Evolutionary conservation across 441 rosid genomes (phyloP).

Genomic region (Gossypium schwendimanii): DNA sequence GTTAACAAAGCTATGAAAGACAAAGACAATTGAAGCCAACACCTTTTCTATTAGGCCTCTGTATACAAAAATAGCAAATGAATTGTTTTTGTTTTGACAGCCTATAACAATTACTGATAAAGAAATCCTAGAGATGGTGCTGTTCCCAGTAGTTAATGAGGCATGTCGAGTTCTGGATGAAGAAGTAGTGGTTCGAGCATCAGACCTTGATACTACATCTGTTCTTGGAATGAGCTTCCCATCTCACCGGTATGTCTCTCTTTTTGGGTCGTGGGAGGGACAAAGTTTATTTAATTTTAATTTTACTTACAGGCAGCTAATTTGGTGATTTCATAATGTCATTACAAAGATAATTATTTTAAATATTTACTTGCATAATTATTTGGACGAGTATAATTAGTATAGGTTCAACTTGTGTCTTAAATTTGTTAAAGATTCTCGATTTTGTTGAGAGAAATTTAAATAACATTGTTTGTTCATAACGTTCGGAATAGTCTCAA

Average conservation of each 20-base stretch:
- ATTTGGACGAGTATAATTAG: too few species aligned
- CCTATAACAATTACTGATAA: conserved; percentile 64
- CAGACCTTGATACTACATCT: conserved; percentile 90
- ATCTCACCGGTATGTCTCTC: conserved; percentile 60
- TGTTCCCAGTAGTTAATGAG: conserved; percentile 91
- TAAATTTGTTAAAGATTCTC: too few species aligned
- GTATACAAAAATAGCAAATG: conserved; percentile 11
- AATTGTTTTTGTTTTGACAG: conserved; percentile 34
- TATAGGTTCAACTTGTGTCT: too few species aligned
- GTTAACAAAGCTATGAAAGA: neutral
- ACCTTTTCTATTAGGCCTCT: neutral
- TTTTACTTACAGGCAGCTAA: neutral
- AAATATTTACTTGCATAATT: neutral
- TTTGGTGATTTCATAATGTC: neutral
- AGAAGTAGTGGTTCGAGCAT: conserved; percentile 70
- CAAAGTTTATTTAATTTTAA: neutral
- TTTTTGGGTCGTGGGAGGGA: neutral
- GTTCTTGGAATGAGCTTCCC: conserved; percentile 99
- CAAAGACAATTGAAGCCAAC: neutral
- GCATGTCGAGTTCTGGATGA: conserved; percentile 87
- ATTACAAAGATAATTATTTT: neutral
- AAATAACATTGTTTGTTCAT: too few species aligned
- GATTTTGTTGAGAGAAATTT: too few species aligned
- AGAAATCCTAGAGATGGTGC: conserved; percentile 82
- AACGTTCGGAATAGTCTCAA: too few species aligned